phyloP scores from a whole-genome alignment of 208 protist genomes.

The Vickermania ingenoplastis region DNA sequence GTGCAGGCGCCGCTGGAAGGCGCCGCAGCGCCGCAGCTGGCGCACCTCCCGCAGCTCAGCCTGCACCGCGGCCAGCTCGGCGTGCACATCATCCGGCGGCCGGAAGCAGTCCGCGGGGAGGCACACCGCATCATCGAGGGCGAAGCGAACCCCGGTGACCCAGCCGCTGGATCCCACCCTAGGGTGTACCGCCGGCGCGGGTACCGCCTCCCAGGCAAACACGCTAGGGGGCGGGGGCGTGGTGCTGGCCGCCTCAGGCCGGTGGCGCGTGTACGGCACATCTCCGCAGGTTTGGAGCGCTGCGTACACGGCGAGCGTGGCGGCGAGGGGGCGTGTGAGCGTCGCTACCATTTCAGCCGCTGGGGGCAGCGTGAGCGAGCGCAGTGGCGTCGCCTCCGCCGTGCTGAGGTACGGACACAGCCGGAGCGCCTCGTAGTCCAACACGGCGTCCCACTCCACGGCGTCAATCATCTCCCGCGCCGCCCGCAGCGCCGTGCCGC shows the following conservation, averaged over 20 bases:
- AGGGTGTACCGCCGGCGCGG: background rate
- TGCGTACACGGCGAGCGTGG: background rate
- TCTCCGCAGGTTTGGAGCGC: background rate
- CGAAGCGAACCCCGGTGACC: conserved; percentile 19
- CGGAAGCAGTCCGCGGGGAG: conserved; percentile 11
- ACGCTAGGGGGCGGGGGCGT: background rate
- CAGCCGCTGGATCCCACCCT: background rate
- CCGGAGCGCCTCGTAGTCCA: conserved; percentile 1
- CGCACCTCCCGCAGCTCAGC: conserved; percentile 7
- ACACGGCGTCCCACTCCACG: background rate
- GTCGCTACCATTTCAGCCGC: background rate
- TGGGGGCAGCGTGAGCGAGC: background rate
- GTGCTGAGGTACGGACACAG: conserved; percentile 1
- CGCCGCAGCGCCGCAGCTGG: background rate
- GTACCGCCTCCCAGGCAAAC: background rate
- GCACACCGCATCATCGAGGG: conserved; percentile 16
- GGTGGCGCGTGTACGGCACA: background rate
- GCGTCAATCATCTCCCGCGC: background rate
- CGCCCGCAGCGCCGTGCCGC: no score
- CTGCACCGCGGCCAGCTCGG: conserved; percentile 4
- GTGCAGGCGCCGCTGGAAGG: conserved; percentile 9
- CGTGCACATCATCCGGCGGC: background rate
- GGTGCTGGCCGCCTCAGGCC: background rate
- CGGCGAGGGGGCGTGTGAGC: background rate
- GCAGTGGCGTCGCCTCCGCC: background rate